Conservation (phyloP, 768 basidiomycete genomes). For the Fistulinella prunicolor region DNA sequence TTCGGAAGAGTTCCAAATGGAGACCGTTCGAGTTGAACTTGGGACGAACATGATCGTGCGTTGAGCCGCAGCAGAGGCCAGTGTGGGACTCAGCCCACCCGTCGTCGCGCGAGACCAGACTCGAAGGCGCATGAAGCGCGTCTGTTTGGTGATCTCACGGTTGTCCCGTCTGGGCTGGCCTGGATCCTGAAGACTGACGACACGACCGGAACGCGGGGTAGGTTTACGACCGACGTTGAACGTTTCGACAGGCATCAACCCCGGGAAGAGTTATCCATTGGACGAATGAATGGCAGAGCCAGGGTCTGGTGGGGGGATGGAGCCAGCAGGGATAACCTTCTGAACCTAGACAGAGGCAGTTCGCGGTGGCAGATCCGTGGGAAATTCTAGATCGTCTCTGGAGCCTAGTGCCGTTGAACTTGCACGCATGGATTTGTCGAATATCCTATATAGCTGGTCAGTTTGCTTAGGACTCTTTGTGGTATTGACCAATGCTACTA, state of each 20-base stretch:
- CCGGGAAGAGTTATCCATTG: slow-evolving; percentile 37
- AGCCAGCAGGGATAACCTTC: no score
- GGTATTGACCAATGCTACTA: no score
- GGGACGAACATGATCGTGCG: slow-evolving; percentile 44
- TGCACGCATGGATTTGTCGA: no score
- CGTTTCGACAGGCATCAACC: slow-evolving; percentile 30
- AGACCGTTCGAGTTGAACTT: slow-evolving; percentile 63
- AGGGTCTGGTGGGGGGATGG: no score
- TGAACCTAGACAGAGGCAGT: no score
- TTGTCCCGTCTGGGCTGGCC: slow-evolving; percentile 39
- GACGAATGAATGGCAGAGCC: slow-evolving; percentile 66
- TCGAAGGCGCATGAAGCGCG: slow-evolving; percentile 43
- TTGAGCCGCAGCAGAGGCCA: slow-evolving; percentile 38
- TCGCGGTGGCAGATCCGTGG: no score
- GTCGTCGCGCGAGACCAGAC: slow-evolving; percentile 61
- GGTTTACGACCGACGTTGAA: slow-evolving; percentile 63
- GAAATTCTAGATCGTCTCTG: no score
- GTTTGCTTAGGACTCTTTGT: no score
- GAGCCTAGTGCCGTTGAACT: no score
- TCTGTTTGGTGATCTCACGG: slow-evolving; percentile 53
- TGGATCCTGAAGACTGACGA: slow-evolving; percentile 66
- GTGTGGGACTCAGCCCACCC: slow-evolving; percentile 40
- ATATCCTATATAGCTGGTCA: no score
- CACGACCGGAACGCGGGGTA: slow-evolving; percentile 78
- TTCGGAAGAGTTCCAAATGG: no score